A percentile compares a stretch with the other conserved stretches of the same genome.
phyloP scores from a whole-genome alignment of 2,329 filamentous ascomycete genomes.

The Uncinocarpus reesii region DNA sequence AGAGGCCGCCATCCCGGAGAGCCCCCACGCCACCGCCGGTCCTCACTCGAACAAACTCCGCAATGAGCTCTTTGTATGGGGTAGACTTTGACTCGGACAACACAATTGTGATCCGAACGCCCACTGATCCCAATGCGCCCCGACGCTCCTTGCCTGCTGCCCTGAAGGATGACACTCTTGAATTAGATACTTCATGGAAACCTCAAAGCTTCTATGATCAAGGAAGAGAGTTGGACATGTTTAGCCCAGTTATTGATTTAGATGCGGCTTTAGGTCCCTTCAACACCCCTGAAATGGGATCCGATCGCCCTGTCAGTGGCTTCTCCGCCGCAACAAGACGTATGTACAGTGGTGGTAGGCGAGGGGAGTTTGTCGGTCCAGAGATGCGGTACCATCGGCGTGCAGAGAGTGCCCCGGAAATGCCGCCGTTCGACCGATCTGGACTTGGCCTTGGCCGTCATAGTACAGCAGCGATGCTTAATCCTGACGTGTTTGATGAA shows the following conservation, averaged over 20 bases:
- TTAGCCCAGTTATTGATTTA: constrained; percentile 78
- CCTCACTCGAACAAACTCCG: constrained; percentile 33
- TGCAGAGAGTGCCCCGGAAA: constrained; percentile 41
- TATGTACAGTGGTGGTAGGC: constrained; percentile 41
- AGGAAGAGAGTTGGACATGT: constrained; percentile 49
- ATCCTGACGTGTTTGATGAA: constrained; percentile 41
- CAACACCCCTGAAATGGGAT: constrained; percentile 53
- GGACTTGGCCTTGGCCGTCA: constrained; percentile 31
- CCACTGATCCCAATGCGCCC: constrained; percentile 30
- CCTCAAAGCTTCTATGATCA: constrained; percentile 38
- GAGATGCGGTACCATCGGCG: constrained; percentile 43
- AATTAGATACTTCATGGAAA: constrained; percentile 34
- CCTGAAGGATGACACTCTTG: constrained; percentile 17
- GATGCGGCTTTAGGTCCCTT: constrained; percentile 90
- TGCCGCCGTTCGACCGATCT: constrained; percentile 40
- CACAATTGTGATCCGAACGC: constrained; percentile 39
- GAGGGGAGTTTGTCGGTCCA: constrained; percentile 38
- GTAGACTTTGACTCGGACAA: constrained; percentile 43
- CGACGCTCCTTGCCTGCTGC: constrained; percentile 16
- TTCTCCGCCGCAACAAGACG: constrained; percentile 35
- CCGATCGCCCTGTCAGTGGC: constrained; percentile 26
- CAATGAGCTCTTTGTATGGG: constrained; percentile 35
- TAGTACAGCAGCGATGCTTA: constrained; percentile 30
- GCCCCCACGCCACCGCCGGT: constrained; percentile 39
- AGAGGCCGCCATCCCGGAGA: constrained; percentile 31